Evolutionary conservation across 805 yeast genomes (phyloP), one percentile per base, ranked within the genome.

Genomic region (Candida adriatica): DNA sequence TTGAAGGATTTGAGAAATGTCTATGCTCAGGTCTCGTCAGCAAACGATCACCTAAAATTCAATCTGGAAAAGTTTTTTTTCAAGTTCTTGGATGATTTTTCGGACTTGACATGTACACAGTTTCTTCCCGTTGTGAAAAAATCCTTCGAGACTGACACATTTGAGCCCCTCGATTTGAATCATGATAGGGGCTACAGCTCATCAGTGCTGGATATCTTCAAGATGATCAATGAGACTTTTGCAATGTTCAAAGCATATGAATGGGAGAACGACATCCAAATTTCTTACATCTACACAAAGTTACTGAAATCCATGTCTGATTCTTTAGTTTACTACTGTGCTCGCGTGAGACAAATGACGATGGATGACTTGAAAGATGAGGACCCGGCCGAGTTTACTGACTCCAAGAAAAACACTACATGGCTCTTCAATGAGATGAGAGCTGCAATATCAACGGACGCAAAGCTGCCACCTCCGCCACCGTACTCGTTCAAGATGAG

Each of bases 151-250:
- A 66, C 62, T 8, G 96, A 87, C 50, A 46, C 49, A 2, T 76
- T 79, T 51, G 58, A 63, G 30, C 74, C 79, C 0, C 46, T 75
- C 13, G 73, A 73, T 39, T 52, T 58, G 2, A 59, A 53, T 1
- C 61, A 64, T 26, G 59, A 55, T 2, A 59, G 61, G 6, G 47
- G 47, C 1, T 64, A 65, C 46, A 75, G 85, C 38, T 61, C 73
- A 2, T 81, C 90, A 0, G 82, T 80, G 1, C 49, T 70, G 15
- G 92, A 83, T 49, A 66, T 81, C 10, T 79, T 81, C 52, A 65
- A 73, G 8, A 63, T 82, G 51, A 66, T 82, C 21, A 68, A 69
- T 37, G 75, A 75, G 32, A 68, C 74, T 9, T 49, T 83, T 14
- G 56, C 61, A 5, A 62, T 83, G n/a, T 59, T 88, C 27, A 64